Conservation (phyloP, 139 green algal species). For the Pycnococcus provasolii region DNA sequence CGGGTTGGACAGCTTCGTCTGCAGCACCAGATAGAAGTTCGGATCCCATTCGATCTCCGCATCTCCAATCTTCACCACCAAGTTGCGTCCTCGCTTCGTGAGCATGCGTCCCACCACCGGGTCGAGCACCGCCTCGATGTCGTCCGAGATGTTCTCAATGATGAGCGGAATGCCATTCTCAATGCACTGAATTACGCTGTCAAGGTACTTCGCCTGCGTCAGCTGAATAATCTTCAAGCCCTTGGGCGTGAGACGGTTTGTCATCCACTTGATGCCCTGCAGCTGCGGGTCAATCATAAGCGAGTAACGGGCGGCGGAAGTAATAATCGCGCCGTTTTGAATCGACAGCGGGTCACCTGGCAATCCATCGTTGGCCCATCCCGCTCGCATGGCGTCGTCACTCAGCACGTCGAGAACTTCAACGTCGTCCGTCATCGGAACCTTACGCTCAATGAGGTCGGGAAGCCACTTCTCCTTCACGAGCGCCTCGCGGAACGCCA, state of each 20-base stretch:
- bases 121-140: constrained; percentile 77
- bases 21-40: constrained; percentile 66
- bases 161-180: constrained; percentile 72
- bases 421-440: constrained; percentile 49
- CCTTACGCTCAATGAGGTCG: constrained; percentile 52
- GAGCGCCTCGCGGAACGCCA: constrained; percentile 50
- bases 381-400: constrained; percentile 49
- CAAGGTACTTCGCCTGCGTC: constrained; percentile 65
- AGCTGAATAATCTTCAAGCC: constrained; percentile 69
- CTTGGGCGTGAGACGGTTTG: constrained; percentile 53
- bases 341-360: constrained; percentile 62
- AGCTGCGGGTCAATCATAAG: constrained; percentile 90
- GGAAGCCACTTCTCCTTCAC: constrained; percentile 62
- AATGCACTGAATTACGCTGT: constrained; percentile 65
- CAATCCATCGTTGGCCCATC: constrained; percentile 73
- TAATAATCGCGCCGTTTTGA: constrained; percentile 83
- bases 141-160: constrained; percentile 72
- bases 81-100: constrained; percentile 37
- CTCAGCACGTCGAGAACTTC: constrained; percentile 42
- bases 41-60: constrained; percentile 56
- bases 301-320: constrained; percentile 49
- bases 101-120: constrained; percentile 50
- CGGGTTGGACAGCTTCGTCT: constrained; percentile 78
- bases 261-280: constrained; percentile 73
- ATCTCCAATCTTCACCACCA: constrained; percentile 73